Conservation (phyloP, 1,284 basidiomycete species). For the Moniliella sp. region DNA sequence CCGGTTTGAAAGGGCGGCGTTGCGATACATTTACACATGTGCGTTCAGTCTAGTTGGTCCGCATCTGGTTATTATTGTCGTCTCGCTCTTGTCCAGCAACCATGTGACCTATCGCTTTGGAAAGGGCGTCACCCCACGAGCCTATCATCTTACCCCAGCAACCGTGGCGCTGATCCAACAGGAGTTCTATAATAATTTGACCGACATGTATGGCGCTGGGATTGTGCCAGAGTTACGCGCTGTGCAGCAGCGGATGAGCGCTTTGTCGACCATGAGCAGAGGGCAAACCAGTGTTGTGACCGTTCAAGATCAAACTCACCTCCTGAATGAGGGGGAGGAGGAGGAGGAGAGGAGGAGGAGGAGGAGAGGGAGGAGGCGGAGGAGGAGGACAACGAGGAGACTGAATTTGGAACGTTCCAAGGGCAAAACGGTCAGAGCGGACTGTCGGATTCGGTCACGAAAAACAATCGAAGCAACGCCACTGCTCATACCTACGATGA, state of each 20-base stretch:
- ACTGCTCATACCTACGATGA: too few relatives aligned
- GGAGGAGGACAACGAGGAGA: not conserved
- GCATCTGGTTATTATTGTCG: slow-evolving; percentile 2
- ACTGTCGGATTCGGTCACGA: too few relatives aligned
- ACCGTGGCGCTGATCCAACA: too few relatives aligned
- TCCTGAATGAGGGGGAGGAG: not conserved
- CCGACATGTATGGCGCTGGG: too few relatives aligned
- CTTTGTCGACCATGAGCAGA: slow-evolving; percentile 4
- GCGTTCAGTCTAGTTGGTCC: slow-evolving; percentile 4
- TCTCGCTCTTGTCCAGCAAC: slow-evolving; percentile 3
- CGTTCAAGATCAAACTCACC: slow-evolving; percentile 2
- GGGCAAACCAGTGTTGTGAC: slow-evolving; percentile 3
- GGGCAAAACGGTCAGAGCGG: too few relatives aligned
- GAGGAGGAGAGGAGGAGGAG: not conserved
- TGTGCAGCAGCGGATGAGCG: too few relatives aligned
- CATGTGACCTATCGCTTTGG: slow-evolving; percentile 6
- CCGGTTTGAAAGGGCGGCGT: slow-evolving; percentile 1
- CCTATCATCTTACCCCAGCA: slow-evolving; percentile 4
- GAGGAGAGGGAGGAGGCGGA: not conserved
- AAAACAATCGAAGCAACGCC: too few relatives aligned
- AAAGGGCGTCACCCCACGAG: slow-evolving; percentile 5
- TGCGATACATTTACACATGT: slow-evolving; percentile 2
- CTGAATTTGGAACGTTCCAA: too few relatives aligned
- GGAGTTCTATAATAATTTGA: too few relatives aligned
- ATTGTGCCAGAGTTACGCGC: too few relatives aligned